phyloP scores from a whole-genome alignment of 306 rosid species.

The Lathyrus sativus region DNA sequence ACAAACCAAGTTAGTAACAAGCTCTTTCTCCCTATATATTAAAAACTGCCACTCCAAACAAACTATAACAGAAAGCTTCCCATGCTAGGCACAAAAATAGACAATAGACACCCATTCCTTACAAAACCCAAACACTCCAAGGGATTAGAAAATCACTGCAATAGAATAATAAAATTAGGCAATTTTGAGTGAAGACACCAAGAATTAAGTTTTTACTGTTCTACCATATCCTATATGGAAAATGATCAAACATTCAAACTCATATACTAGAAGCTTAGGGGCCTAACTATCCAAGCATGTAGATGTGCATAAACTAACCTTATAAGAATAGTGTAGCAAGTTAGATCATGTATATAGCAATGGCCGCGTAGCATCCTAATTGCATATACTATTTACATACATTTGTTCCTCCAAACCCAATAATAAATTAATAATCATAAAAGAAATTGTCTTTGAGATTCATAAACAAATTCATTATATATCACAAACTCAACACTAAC shows the following conservation, averaged over 20 bases:
- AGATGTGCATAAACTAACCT: background rate
- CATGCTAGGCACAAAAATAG: too few species aligned
- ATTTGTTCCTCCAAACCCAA: constrained; percentile 1
- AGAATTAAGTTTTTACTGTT: too few species aligned
- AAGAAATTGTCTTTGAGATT: background rate
- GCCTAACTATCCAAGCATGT: background rate
- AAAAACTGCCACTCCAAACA: too few species aligned
- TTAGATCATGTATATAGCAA: constrained; percentile 11
- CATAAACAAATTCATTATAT: background rate
- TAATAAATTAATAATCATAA: background rate
- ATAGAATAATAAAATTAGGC: too few species aligned
- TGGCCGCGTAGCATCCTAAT: background rate
- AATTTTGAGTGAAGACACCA: too few species aligned
- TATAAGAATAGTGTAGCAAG: background rate
- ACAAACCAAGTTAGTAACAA: too few species aligned
- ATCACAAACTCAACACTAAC: constrained; percentile 11
- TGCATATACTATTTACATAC: background rate
- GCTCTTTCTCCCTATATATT: too few species aligned
- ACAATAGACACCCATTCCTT: too few species aligned
- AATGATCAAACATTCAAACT: background rate
- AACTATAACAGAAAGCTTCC: too few species aligned
- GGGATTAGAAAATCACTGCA: too few species aligned
- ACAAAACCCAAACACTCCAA: too few species aligned
- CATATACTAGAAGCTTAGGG: background rate
- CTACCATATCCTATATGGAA: too few species aligned